Evolutionary conservation across 2,329 filamentous ascomycete genomes (phyloP), one percentile per base, ranked within the genome.

Genomic region (Meredithiella fracta): DNA sequence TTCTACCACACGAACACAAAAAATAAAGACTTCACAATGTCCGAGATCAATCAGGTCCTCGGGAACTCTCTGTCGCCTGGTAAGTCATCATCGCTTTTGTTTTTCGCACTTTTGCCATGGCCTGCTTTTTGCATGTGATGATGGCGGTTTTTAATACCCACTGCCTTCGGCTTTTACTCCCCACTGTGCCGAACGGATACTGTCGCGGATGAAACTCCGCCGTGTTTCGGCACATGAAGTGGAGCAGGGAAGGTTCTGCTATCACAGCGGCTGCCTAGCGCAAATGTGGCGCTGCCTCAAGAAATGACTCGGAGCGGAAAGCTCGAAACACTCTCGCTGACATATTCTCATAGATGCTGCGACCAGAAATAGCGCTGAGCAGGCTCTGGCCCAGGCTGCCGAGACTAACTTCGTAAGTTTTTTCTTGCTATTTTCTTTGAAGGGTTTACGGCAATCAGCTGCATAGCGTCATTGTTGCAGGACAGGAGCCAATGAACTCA

Each of bases 21-120:
- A 31, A 58, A 34, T 47, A 62, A 64, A 65, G 66, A 65, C 75
- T 88, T 80, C 77, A 78, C 77, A 71, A 78, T 75, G 75, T 73
- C 94, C 85, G 88, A 97, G 76, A 94, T 97, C 76, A 94, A 91
- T 77, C 85, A 89, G 75, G 91, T 98, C 76, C 85, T 98, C 77
- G 82, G 88, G 73, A 91, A 90, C 76, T 97, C 92, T 71, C 82
- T 97, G 73, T 94, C 90, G 68, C 79, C 90, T 68, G 91, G 92
- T 97, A 75, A 70, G 85, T 72, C 29, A 34, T 34, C 29, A 34
- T 11, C 29, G 11, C n/a, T 34, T 34, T 34, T 62, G 61, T 60
- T 59, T 60, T 59, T 53, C 23, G 44, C 26, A 29, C 34, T 38
- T 17, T 52, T 38, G 15, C 29, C 15, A 22, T 23, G 22, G 17